Percentiles rank a stretch among this genome's conserved stretches.
These are phyloP conservation scores for Cyberlindnera petersonii DNA, from an alignment of 805 yeast species.

Conservation along the genomic window DNA sequence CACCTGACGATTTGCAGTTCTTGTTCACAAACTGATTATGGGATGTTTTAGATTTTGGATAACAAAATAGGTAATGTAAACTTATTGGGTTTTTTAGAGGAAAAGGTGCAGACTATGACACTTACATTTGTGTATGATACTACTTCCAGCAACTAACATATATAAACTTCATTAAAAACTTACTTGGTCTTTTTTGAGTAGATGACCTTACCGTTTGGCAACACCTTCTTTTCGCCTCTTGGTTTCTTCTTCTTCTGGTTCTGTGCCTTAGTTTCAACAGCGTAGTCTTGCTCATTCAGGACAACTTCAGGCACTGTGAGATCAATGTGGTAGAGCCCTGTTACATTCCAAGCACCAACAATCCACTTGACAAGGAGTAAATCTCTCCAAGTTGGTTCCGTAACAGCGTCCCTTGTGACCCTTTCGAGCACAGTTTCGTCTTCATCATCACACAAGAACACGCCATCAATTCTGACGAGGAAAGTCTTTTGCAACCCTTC, in stretches of 20 bases:
- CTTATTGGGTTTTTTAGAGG: no score
- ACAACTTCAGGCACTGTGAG: slow-evolving; percentile 3
- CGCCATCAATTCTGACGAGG: slow-evolving; percentile 55
- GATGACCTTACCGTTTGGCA: slow-evolving; percentile 67
- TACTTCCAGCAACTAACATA: no score
- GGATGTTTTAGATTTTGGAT: no score
- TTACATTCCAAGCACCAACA: slow-evolving; percentile 44
- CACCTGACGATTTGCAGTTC: slow-evolving; percentile 94
- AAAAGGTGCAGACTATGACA: no score
- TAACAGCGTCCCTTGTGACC: slow-evolving; percentile 46
- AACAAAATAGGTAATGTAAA: no score
- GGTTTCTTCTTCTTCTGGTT: slow-evolving; percentile 29
- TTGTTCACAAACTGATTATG: slow-evolving; percentile 67
- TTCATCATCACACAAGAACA: slow-evolving; percentile 43
- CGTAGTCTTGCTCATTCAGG: no score
- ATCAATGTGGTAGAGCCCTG: slow-evolving; percentile 16
- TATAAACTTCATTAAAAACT: no score
- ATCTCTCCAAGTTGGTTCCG: slow-evolving; percentile 47
- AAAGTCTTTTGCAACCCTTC: slow-evolving; percentile 44
- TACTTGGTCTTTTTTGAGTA: no score
- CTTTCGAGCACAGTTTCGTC: slow-evolving; percentile 33
- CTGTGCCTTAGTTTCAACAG: slow-evolving; percentile 7
- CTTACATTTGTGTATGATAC: no score
- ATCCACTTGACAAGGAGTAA: slow-evolving; percentile 42
- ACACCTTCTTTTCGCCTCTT: slow-evolving; percentile 42